phyloP scores from a whole-genome alignment of 2,329 filamentous ascomycete genomes.

The Cucurbitaria berberidis region DNA sequence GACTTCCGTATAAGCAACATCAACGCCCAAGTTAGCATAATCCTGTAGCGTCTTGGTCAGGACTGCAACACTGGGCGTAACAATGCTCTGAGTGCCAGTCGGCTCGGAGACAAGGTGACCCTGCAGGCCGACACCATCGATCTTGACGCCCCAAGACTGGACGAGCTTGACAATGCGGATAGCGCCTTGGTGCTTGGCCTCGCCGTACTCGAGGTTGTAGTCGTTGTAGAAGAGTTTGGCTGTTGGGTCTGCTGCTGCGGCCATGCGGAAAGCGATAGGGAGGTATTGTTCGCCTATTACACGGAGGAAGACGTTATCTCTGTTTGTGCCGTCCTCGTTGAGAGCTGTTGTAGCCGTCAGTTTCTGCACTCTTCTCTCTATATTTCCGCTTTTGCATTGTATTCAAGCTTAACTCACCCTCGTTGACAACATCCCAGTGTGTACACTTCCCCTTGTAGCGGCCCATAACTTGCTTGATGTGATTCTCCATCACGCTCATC shows the following conservation, averaged over 20 bases:
- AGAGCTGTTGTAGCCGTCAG: slow-evolving; percentile 47
- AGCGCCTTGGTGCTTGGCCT: slow-evolving; percentile 49
- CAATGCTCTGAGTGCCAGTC: slow-evolving; percentile 50
- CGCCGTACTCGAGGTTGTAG: slow-evolving; percentile 66
- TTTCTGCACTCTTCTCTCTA: too few species aligned
- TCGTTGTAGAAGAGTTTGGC: slow-evolving; percentile 69
- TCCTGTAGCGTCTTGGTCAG: slow-evolving; percentile 57
- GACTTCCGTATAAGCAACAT: slow-evolving; percentile 67
- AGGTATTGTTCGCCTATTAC: slow-evolving; percentile 65
- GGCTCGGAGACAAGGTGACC: slow-evolving; percentile 61
- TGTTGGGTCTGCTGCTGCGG: slow-evolving; percentile 61
- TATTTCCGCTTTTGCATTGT: not conserved
- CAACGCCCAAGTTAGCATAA: slow-evolving; percentile 61
- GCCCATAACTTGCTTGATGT: slow-evolving; percentile 45
- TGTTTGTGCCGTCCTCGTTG: slow-evolving; percentile 63
- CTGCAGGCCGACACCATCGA: slow-evolving; percentile 68
- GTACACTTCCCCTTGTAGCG: slow-evolving; percentile 48
- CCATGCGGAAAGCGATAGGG: slow-evolving; percentile 62
- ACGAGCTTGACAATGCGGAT: slow-evolving; percentile 45
- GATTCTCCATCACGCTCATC: slow-evolving; percentile 48
- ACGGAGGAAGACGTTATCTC: slow-evolving; percentile 61
- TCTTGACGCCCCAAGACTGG: slow-evolving; percentile 51
- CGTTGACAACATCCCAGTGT: slow-evolving; percentile 48
- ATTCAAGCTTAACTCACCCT: slow-evolving; percentile 23
- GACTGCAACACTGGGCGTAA: slow-evolving; percentile 54